These are phyloP conservation scores for Rubus parviflorus DNA, from an alignment of 306 rosid species.

Conservation along the genomic window DNA sequence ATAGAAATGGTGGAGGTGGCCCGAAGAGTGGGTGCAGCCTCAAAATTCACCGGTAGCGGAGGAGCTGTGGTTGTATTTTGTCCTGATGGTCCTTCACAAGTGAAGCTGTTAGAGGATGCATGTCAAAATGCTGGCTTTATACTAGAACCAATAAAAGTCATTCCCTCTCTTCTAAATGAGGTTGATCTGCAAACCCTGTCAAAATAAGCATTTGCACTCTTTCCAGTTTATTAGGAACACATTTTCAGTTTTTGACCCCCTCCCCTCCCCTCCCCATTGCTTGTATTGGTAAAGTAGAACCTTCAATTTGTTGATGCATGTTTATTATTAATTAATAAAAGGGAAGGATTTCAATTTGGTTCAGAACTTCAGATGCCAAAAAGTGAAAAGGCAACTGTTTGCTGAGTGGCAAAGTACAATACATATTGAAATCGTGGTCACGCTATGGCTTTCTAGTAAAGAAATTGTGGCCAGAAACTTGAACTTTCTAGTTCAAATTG, in stretches of 20 bases:
- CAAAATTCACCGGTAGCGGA: slow-evolving; percentile 96
- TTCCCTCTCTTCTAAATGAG: slow-evolving; percentile 65
- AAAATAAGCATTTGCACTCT: slow-evolving; percentile 10
- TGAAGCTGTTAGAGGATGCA: slow-evolving; percentile 64
- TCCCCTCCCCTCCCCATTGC: background rate
- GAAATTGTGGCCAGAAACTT: background rate
- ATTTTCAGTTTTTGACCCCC: background rate
- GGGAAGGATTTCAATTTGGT: background rate
- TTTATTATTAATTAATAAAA: slow-evolving; percentile 2
- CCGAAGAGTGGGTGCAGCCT: slow-evolving; percentile 81
- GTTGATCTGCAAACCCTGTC: slow-evolving; percentile 51
- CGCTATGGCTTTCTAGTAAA: background rate
- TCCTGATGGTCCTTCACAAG: slow-evolving; percentile 74
- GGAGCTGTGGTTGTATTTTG: slow-evolving; percentile 91
- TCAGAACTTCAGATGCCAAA: background rate
- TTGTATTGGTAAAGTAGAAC: background rate
- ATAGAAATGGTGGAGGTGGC: slow-evolving; percentile 90
- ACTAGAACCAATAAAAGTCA: slow-evolving; percentile 43
- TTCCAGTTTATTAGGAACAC: background rate
- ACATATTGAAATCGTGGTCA: background rate
- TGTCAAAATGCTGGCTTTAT: slow-evolving; percentile 69
- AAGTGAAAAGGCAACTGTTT: background rate
- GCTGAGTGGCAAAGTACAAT: background rate
- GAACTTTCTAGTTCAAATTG: background rate
- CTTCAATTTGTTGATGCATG: background rate